These are phyloP conservation scores for Isoetes engelmannii DNA, from an alignment of 83 land plant genomes.

Conservation along the genomic window DNA sequence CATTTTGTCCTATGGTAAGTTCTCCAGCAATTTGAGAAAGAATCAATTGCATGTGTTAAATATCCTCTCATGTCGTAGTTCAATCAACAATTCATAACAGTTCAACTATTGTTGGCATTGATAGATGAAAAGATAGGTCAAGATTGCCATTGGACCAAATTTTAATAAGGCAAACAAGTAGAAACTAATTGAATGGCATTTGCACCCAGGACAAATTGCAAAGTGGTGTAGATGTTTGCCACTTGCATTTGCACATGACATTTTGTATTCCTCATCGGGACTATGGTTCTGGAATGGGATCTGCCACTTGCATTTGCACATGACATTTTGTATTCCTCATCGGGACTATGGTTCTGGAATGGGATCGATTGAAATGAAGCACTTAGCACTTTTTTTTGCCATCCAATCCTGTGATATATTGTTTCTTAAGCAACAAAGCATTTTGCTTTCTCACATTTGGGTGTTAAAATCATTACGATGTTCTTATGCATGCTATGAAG, in stretches of 20 bases:
- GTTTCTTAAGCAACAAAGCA: not conserved
- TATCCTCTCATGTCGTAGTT: no score
- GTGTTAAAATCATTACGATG: slow-evolving; percentile 71
- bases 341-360: slow-evolving; percentile 99
- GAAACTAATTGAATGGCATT: no score
- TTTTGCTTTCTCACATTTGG: not conserved
- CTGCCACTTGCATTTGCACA: slow-evolving; percentile 96
- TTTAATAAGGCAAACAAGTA: no score
- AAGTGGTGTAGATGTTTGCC: slow-evolving; percentile 99
- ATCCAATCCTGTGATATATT: slow-evolving; percentile 91
- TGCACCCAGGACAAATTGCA: no score
- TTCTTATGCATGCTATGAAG: slow-evolving; percentile 93
- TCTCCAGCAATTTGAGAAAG: no score
- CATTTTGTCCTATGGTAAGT: no score
- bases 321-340: slow-evolving; percentile 98
- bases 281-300: no score
- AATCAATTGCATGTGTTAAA: no score
- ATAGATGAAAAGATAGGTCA: no score
- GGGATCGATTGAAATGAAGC: slow-evolving; percentile 99
- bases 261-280: slow-evolving; percentile 99
- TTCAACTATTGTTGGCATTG: no score
- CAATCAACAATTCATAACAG: no score
- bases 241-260: slow-evolving; percentile 95
- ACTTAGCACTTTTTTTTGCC: slow-evolving; percentile 95
- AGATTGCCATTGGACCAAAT: no score